These are phyloP conservation scores for Cymodocea nodosa DNA, from an alignment of 116 monocot species.

Conservation along the genomic window DNA sequence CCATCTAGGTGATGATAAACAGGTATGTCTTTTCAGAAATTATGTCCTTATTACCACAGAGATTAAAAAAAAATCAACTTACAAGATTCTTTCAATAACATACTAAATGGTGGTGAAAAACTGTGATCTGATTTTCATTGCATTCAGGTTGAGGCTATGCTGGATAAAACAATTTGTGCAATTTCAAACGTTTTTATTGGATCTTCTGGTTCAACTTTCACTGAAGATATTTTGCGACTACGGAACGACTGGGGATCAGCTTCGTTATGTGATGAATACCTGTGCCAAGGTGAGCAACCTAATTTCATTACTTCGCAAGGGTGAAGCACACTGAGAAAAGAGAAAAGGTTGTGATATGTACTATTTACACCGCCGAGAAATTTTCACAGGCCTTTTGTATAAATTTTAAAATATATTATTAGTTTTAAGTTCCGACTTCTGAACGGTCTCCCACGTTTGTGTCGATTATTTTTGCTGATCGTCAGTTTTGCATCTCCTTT, in stretches of 20 bases:
- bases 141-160: constrained; percentile 76
- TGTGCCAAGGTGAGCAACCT: constrained; percentile 78
- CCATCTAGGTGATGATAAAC: constrained; percentile 52
- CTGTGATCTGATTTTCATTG: no score
- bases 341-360: no score
- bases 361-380: no score
- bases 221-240: constrained; percentile 75
- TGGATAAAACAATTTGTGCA: constrained; percentile 94
- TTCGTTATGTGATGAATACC: constrained; percentile 74
- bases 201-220: constrained; percentile 87
- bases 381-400: no score
- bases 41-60: background rate
- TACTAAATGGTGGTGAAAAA: background rate
- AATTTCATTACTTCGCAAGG: constrained; percentile 64
- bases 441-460: no score
- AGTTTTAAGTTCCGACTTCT: no score
- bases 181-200: constrained; percentile 83
- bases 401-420: no score
- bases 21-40: constrained; percentile 24
- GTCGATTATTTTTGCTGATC: no score
- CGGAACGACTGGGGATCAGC: constrained; percentile 74
- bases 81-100: background rate
- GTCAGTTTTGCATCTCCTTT: no score
- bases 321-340: constrained; percentile 5
- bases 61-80: background rate